Conservation (phyloP, 345 rosid genomes). For the Citrus glauca region DNA sequence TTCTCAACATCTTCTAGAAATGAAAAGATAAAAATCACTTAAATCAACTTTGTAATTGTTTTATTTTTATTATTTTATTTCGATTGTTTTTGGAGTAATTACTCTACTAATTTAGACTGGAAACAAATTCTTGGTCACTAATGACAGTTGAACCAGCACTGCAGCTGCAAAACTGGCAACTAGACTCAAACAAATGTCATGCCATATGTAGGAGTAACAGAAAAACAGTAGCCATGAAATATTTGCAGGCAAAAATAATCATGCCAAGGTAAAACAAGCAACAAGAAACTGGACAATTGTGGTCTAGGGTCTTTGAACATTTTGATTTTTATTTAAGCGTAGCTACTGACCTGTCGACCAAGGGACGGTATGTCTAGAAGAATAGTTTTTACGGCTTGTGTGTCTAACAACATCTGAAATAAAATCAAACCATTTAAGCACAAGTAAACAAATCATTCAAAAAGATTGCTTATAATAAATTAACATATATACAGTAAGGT, state of each 20-base stretch:
- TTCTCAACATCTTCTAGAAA: not conserved
- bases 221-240: not conserved
- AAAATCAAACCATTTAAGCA: not conserved
- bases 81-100: not conserved
- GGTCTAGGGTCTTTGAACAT: not conserved
- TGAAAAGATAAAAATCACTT: not conserved
- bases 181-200: not conserved
- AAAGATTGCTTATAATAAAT: not conserved
- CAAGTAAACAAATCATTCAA: not conserved
- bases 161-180: not conserved
- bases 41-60: not conserved
- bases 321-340: not conserved
- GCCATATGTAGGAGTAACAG: not conserved
- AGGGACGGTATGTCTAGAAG: conserved; percentile 94
- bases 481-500: not conserved
- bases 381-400: conserved; percentile 96
- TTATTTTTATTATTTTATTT: not conserved
- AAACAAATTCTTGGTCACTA: not conserved
- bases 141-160: not conserved
- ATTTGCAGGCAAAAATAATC: not conserved
- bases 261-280: not conserved
- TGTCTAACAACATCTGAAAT: conserved; percentile 91
- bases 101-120: not conserved
- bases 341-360: conserved; percentile 75
- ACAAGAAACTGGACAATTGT: not conserved